Conservation (phyloP, 345 rosid species). For the Nasturtium officinale region DNA sequence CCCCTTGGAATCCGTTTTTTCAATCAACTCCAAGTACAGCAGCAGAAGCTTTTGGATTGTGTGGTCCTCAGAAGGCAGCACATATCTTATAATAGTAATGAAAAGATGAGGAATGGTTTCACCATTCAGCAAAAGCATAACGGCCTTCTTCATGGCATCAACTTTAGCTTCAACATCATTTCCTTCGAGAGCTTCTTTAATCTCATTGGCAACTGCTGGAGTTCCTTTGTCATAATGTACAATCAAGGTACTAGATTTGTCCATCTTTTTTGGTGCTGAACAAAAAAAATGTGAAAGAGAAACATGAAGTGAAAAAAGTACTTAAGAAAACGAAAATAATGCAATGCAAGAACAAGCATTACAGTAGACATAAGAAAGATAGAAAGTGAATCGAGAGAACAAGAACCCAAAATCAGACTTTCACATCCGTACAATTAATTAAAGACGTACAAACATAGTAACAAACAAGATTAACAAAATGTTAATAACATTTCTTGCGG, state of each 20-base stretch:
- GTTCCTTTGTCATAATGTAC: constrained; percentile 89
- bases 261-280: constrained; percentile 51
- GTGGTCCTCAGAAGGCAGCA: constrained; percentile 89
- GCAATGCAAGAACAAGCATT: neutral
- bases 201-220: constrained; percentile 82
- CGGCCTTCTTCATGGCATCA: constrained; percentile 87
- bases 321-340: neutral
- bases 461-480: constrained; percentile 12
- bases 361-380: neutral
- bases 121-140: constrained; percentile 86
- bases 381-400: neutral
- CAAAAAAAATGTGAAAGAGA: neutral
- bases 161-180: constrained; percentile 66
- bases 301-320: neutral
- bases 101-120: constrained; percentile 93
- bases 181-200: constrained; percentile 89
- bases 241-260: constrained; percentile 76
- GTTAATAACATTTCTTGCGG: neutral
- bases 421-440: neutral
- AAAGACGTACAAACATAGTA: constrained; percentile 1
- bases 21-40: constrained; percentile 80
- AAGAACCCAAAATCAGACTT: constrained; percentile 13
- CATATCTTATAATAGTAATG: constrained; percentile 85
- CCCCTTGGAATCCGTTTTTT: constrained; percentile 75
- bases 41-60: constrained; percentile 80